Evolutionary conservation across 345 rosid species (phyloP).

Genomic region (Arabis alpina): DNA sequence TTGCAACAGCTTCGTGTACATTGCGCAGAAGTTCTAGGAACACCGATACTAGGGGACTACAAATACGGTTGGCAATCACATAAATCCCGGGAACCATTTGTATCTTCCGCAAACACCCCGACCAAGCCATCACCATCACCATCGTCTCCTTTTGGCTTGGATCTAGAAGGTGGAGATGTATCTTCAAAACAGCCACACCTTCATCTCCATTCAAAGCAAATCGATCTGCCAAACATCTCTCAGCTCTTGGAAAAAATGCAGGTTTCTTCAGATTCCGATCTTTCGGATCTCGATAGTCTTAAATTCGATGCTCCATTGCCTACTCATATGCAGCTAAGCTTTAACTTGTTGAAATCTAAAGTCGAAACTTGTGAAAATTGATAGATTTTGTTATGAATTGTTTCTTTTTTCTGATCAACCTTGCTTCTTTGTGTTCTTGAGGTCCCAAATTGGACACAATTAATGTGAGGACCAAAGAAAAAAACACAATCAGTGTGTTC

Average conservation of each 20-base stretch:
- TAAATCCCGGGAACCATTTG: conserved; percentile 42
- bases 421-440: conserved; percentile 3
- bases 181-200: conserved; percentile 67
- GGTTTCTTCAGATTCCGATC: conserved; percentile 50
- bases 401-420: not conserved
- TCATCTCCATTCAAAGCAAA: conserved; percentile 89
- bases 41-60: conserved; percentile 92
- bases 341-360: conserved; percentile 57
- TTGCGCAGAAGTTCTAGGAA: conserved; percentile 89
- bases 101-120: conserved; percentile 30
- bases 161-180: conserved; percentile 75
- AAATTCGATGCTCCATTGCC: conserved; percentile 83
- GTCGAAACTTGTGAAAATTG: conserved; percentile 25
- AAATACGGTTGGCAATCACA: conserved; percentile 94
- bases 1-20: conserved; percentile 84
- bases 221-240: conserved; percentile 71
- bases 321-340: conserved; percentile 78
- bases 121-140: conserved; percentile 31
- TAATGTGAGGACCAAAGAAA: not conserved
- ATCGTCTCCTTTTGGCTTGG: conserved; percentile 63
- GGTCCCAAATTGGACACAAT: not conserved
- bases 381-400: conserved; percentile 1
- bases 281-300: conserved; percentile 54
- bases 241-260: conserved; percentile 51
- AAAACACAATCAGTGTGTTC: not conserved